These are phyloP conservation scores for Sanghuangporus baumii DNA, from an alignment of 1,284 basidiomycete genomes.

Conservation along the genomic window DNA sequence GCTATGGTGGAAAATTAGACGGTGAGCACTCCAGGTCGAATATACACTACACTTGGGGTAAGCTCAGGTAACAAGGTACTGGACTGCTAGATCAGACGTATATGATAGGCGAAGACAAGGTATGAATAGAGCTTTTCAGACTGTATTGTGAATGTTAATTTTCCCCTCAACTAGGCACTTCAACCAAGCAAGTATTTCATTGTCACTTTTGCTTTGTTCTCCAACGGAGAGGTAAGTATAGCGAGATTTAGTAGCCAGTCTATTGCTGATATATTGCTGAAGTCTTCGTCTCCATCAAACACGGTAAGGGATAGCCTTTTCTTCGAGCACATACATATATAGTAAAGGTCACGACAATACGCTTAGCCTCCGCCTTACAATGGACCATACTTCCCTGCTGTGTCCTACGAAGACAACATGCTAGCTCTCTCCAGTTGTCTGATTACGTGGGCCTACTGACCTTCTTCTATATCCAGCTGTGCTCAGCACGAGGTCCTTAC, in stretches of 20 bases:
- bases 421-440: conserved; percentile 1
- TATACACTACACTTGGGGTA: not conserved
- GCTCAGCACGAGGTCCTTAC: conserved; percentile 28
- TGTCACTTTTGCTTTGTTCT: conserved; percentile 22
- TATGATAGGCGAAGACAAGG: conserved; percentile 22
- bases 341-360: not conserved
- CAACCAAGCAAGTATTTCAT: conserved; percentile 22
- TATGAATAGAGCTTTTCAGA: not conserved
- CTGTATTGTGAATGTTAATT: not conserved
- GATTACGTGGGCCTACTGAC: not conserved
- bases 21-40: conserved; percentile 24
- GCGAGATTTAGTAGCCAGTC: not conserved
- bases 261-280: not conserved
- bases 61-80: conserved; percentile 6
- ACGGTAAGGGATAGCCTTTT: conserved; percentile 19
- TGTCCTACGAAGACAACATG: conserved; percentile 29
- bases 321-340: not conserved
- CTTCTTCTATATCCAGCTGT: conserved; percentile 8
- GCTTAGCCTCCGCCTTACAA: conserved; percentile 28
- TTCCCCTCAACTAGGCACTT: conserved; percentile 8
- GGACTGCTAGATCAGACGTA: conserved; percentile 20
- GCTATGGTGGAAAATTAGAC: conserved; percentile 32
- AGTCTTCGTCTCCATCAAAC: conserved; percentile 30
- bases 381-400: conserved; percentile 30
- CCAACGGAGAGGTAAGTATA: conserved; percentile 21